phyloP scores from a whole-genome alignment of 768 basidiomycete genomes.

The Auricularia auricula-judae region DNA sequence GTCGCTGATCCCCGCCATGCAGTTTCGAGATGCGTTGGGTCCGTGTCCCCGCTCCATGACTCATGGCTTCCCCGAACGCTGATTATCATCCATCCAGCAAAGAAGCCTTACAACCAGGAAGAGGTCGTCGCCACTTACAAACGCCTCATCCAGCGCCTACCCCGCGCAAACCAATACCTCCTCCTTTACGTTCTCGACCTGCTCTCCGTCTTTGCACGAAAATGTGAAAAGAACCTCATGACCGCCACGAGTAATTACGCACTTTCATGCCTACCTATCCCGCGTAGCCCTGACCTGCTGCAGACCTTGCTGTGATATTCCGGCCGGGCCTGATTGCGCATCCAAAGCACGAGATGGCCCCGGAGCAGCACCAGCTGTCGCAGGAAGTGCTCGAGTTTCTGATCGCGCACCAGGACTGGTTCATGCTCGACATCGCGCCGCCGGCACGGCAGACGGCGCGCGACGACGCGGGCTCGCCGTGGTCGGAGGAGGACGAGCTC shows the following conservation, averaged over 20 bases:
- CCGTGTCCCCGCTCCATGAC: slow-evolving; percentile 13
- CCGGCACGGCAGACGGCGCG: slow-evolving; percentile 29
- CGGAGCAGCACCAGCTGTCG: slow-evolving; percentile 75
- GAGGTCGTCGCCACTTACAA: slow-evolving; percentile 74
- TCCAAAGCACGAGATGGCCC: slow-evolving; percentile 76
- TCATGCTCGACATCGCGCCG: slow-evolving; percentile 78
- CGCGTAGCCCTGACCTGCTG: background rate
- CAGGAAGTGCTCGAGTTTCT: slow-evolving; percentile 91
- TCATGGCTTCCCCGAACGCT: background rate
- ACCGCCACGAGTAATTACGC: slow-evolving; percentile 71
- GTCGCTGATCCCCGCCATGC: slow-evolving; percentile 9
- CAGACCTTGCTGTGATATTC: slow-evolving; percentile 95
- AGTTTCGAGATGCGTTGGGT: slow-evolving; percentile 80
- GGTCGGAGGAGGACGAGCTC: slow-evolving; percentile 6
- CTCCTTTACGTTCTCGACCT: slow-evolving; percentile 94
- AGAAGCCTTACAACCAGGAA: slow-evolving; percentile 55
- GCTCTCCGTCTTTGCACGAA: slow-evolving; percentile 86
- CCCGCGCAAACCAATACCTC: slow-evolving; percentile 88
- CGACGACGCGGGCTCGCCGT: slow-evolving; percentile 1
- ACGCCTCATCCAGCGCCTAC: slow-evolving; percentile 71
- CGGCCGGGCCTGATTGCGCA: slow-evolving; percentile 90
- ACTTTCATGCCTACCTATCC: background rate
- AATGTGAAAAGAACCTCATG: slow-evolving; percentile 90
- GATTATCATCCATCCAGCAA: slow-evolving; percentile 32
- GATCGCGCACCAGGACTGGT: slow-evolving; percentile 93